phyloP scores from a whole-genome alignment of 257 asterid genomes.

The Rhazya stricta region DNA sequence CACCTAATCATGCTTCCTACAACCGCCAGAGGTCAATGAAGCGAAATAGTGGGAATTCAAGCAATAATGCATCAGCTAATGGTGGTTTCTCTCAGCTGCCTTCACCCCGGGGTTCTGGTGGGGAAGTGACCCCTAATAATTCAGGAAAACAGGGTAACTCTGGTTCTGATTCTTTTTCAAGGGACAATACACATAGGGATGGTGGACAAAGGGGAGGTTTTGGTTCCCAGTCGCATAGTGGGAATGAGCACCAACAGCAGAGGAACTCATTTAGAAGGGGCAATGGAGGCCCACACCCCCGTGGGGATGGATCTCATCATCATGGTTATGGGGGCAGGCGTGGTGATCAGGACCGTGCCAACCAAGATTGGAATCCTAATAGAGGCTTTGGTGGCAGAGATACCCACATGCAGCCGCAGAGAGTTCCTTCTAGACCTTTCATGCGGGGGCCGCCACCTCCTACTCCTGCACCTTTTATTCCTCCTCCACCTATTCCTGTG shows the following conservation, averaged over 20 bases:
- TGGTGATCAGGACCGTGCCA: slow-evolving; percentile 62
- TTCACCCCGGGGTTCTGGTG: slow-evolving; percentile 30
- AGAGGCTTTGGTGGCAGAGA: slow-evolving; percentile 59
- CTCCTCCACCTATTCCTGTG: slow-evolving; percentile 39
- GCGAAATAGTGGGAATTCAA: slow-evolving; percentile 39
- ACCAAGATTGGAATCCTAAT: slow-evolving; percentile 44
- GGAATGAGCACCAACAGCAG: slow-evolving; percentile 51
- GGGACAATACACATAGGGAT: slow-evolving; percentile 41
- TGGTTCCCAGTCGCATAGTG: slow-evolving; percentile 39
- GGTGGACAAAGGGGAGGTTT: slow-evolving; percentile 49
- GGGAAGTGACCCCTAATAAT: slow-evolving; percentile 25
- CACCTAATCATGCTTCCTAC: slow-evolving; percentile 30
- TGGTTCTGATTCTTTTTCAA: slow-evolving; percentile 33
- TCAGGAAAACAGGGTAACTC: slow-evolving; percentile 32
- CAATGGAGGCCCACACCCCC: slow-evolving; percentile 46
- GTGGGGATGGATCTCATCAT: slow-evolving; percentile 54
- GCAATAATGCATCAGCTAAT: slow-evolving; percentile 28
- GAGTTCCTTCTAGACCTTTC: slow-evolving; percentile 49
- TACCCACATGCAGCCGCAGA: slow-evolving; percentile 41
- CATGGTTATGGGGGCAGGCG: slow-evolving; percentile 54
- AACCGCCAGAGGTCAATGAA: slow-evolving; percentile 53
- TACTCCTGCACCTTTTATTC: slow-evolving; percentile 33
- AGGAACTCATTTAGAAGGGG: slow-evolving; percentile 53
- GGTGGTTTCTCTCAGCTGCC: slow-evolving; percentile 38
- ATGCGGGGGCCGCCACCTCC: slow-evolving; percentile 44